These are phyloP conservation scores for Exobasidium rhododendri DNA, from an alignment of 1,284 basidiomycete genomes.

Conservation along the genomic window DNA sequence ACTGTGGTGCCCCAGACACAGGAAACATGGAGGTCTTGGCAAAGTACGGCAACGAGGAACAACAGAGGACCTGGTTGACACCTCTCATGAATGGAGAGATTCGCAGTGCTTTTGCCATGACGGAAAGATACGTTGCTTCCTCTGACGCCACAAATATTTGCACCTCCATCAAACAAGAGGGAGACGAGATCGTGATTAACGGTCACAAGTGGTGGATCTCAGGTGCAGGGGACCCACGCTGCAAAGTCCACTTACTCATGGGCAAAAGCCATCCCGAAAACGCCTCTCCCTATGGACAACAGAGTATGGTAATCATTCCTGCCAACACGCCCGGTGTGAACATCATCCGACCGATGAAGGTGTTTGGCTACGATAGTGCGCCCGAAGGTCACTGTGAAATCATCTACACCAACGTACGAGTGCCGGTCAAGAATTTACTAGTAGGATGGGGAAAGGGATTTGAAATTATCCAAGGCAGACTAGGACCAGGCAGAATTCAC, in stretches of 20 bases:
- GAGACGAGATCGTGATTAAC: slow-evolving; percentile 84
- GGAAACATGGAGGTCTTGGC: slow-evolving; percentile 84
- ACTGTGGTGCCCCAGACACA: slow-evolving; percentile 92
- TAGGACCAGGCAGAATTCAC: slow-evolving; percentile 93
- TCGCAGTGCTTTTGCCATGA: slow-evolving; percentile 63
- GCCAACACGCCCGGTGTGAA: slow-evolving; percentile 81
- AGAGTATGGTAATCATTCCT: slow-evolving; percentile 90
- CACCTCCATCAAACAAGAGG: slow-evolving; percentile 80
- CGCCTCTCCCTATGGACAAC: slow-evolving; percentile 71
- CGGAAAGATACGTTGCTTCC: slow-evolving; percentile 64
- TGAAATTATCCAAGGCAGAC: slow-evolving; percentile 95
- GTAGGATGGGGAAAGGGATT: slow-evolving; percentile 91
- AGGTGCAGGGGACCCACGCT: slow-evolving; percentile 90
- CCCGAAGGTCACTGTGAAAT: slow-evolving; percentile 83
- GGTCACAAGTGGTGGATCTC: slow-evolving; percentile 99
- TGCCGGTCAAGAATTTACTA: slow-evolving; percentile 77
- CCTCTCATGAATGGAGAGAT: slow-evolving; percentile 88
- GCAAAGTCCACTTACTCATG: slow-evolving; percentile 84
- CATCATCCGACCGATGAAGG: slow-evolving; percentile 82
- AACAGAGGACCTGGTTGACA: slow-evolving; percentile 84
- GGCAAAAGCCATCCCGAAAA: slow-evolving; percentile 81
- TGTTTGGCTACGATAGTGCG: slow-evolving; percentile 58
- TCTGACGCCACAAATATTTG: slow-evolving; percentile 95
- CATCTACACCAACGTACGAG: slow-evolving; percentile 86
- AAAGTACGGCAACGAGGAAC: slow-evolving; percentile 80